Evolutionary conservation across 1,284 basidiomycete species (phyloP).

Genomic region (Rhizoctonia solani): DNA sequence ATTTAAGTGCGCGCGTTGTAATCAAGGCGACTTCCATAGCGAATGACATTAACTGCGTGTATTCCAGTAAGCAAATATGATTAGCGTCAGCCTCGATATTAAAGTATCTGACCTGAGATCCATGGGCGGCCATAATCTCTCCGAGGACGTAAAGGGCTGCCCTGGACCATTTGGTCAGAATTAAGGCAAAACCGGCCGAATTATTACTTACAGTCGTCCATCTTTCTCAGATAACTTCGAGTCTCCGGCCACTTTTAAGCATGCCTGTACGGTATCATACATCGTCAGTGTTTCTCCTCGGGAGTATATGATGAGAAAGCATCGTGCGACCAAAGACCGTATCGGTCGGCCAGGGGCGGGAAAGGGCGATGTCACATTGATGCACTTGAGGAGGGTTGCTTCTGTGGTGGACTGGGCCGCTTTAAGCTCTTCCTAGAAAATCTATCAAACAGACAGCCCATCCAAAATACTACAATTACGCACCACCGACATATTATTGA

Average conservation of each 20-base stretch:
- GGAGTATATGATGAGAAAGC: constrained; percentile 76
- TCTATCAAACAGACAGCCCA: background rate
- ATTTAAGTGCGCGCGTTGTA: constrained; percentile 65
- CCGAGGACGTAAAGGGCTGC: constrained; percentile 82
- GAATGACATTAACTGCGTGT: constrained; percentile 85
- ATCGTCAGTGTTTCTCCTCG: constrained; percentile 81
- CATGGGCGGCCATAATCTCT: constrained; percentile 83
- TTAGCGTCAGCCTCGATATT: constrained; percentile 18
- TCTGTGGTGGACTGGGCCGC: constrained; percentile 64
- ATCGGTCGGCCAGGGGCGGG: constrained; percentile 84
- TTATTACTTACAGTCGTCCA: constrained; percentile 66
- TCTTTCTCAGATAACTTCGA: constrained; percentile 68
- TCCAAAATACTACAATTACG: constrained; percentile 40
- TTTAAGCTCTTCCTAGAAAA: constrained; percentile 65
- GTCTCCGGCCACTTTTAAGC: constrained; percentile 75
- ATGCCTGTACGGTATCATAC: constrained; percentile 84
- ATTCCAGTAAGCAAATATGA: constrained; percentile 3
- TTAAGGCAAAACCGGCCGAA: constrained; percentile 4
- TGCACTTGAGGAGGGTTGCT: constrained; percentile 62
- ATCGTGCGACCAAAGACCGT: constrained; percentile 78
- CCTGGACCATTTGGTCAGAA: constrained; percentile 48
- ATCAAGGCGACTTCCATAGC: constrained; percentile 80
- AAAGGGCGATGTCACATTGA: constrained; percentile 62
- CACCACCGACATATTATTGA: constrained; percentile 57
- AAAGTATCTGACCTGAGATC: constrained; percentile 66